A percentile compares a stretch with the other conserved stretches of the same genome.
Conservation (phyloP, 139 green algal species). For the Tetradesmus obliquus region DNA sequence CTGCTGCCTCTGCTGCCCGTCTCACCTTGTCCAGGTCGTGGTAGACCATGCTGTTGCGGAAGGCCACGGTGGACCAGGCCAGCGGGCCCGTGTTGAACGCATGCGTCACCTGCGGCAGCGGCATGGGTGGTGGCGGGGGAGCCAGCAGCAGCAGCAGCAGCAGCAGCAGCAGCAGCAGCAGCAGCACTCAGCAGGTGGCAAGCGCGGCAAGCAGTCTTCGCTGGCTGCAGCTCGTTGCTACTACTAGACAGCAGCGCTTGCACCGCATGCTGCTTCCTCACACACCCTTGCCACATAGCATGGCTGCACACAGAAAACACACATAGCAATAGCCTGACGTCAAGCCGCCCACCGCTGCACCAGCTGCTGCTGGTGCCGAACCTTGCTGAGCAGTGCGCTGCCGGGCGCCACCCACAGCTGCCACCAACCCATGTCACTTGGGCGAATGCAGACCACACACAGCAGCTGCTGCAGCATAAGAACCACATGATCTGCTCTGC, state of each 20-base stretch:
- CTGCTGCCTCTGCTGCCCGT: too few relatives aligned
- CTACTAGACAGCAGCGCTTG: too few relatives aligned
- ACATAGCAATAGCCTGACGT: too few relatives aligned
- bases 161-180: neutral
- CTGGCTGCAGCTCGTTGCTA: too few relatives aligned
- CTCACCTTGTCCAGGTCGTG: slow-evolving; percentile 84
- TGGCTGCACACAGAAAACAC: too few relatives aligned
- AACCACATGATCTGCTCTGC: neutral
- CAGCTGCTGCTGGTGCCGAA: too few relatives aligned
- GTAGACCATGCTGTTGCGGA: slow-evolving; percentile 85
- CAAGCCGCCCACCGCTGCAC: too few relatives aligned
- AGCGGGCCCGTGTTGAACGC: slow-evolving; percentile 77
- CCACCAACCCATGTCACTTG: neutral
- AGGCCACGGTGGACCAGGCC: slow-evolving; percentile 75
- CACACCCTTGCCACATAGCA: too few relatives aligned
- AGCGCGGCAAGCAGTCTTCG: too few relatives aligned
- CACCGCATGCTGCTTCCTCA: too few relatives aligned
- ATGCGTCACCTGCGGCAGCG: slow-evolving; percentile 72
- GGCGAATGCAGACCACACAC: neutral
- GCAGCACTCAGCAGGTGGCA: neutral
- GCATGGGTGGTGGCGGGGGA: neutral
- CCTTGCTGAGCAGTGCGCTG: too few relatives aligned
- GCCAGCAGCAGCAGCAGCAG: slow-evolving; percentile 23
- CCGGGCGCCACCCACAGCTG: too few relatives aligned
- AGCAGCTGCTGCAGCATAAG: neutral